Evolutionary conservation across 495 filamentous ascomycete species (phyloP), one percentile per base, ranked within the genome.

Genomic region (Aspergillus panamensis): DNA sequence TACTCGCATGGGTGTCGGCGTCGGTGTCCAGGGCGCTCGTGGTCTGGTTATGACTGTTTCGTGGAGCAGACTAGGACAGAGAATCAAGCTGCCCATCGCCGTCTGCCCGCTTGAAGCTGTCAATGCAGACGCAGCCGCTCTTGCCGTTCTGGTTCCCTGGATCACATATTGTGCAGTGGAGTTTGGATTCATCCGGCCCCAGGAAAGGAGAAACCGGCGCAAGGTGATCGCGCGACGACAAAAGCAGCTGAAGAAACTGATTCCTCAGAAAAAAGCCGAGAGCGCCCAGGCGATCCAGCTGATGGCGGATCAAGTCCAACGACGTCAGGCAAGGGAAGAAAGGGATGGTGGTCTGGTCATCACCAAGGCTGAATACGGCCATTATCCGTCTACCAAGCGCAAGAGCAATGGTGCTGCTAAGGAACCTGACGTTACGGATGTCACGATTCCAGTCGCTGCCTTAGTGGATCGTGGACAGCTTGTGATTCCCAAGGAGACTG

Each of bases 271-370:
- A 43, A 68, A 70, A 3, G 69, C 67, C 6, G 80, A 83, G 50
- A 83, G 81, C 35, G 69, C 71, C 48, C 75, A 83, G 57, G 73
- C 82, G 29, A 79, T 79, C 43, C 73, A 75, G 50, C 61, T 85
- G 35, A 80, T 86, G 74, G 58, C 59, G 1, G 77, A 79, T 1
- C 74, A 77, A 35, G 82, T 82, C 3, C 73, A 69, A 59, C 66
- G 72, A 17, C 72, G 76, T 17, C 81, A 83, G 65, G 62, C 61
- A 8, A 68, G 59, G 44, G 77, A 82, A 60, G 57, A 66, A 13
- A 58, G 48, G 3, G 65, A 73, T 16, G 67, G 68, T 25, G 77
- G 77, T 3, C 55, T 79, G 35, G 65, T 78, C 8, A 67, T 79
- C 10, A 64, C 58, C 35, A 74, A 68, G 57, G 77, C 77, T 1